Conservation (phyloP, 106 monocot species). For the Allium sativum region DNA sequence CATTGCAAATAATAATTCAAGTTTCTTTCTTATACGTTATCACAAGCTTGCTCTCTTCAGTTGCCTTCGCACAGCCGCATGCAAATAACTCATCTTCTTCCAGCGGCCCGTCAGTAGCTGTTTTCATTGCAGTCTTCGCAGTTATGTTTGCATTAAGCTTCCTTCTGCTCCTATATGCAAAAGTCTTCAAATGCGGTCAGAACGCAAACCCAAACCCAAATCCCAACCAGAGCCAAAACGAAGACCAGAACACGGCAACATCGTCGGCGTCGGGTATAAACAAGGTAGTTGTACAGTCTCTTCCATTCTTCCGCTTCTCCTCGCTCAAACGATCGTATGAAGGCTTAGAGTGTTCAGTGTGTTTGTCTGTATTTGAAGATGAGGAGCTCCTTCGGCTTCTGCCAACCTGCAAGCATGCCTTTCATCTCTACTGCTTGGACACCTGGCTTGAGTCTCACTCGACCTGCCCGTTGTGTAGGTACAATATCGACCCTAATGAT, state of each 20-base stretch:
- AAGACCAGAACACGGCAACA: background rate
- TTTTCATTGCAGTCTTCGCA: conserved; percentile 59
- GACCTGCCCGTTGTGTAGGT: conserved; percentile 45
- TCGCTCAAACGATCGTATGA: conserved; percentile 31
- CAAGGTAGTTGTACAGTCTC: conserved; percentile 59
- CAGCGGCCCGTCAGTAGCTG: conserved; percentile 39
- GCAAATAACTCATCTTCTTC: background rate
- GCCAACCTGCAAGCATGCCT: conserved; percentile 73
- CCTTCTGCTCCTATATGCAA: conserved; percentile 55
- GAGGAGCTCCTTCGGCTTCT: conserved; percentile 55
- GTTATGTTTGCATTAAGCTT: conserved; percentile 57
- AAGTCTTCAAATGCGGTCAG: conserved; percentile 40
- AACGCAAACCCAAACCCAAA: background rate
- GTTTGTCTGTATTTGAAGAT: conserved; percentile 50
- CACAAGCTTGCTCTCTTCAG: no score
- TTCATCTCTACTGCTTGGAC: conserved; percentile 73
- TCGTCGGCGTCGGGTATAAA: conserved; percentile 36
- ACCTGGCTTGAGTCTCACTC: conserved; percentile 64
- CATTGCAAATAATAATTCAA: no score
- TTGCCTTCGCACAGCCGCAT: no score
- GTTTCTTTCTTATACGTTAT: no score
- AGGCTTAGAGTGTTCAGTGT: conserved; percentile 78
- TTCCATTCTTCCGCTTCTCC: conserved; percentile 75
- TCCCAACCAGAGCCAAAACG: background rate
- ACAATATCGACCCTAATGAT: conserved; percentile 29